Conservation (phyloP, 2,329 filamentous ascomycete genomes). For the Colletotrichum somersetense region DNA sequence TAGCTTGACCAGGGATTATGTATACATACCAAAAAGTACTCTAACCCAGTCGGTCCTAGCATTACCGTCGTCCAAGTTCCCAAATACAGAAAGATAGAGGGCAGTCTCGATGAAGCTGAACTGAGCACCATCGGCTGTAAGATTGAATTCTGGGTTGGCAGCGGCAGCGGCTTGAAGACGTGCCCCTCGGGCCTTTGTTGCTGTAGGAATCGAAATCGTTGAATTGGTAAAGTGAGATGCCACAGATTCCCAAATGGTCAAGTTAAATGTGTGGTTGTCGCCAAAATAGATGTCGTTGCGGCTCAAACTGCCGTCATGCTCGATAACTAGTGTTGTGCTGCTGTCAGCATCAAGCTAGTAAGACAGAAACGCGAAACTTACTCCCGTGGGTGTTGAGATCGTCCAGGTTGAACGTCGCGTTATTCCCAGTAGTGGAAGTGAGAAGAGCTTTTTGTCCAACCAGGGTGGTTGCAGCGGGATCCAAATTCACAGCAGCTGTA, state of each 20-base stretch:
- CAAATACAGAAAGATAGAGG: slow-evolving; percentile 45
- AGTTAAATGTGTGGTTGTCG: slow-evolving; percentile 49
- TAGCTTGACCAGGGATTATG: not conserved
- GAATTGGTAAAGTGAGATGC: slow-evolving; percentile 42
- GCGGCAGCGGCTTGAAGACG: slow-evolving; percentile 46
- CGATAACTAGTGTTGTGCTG: slow-evolving; percentile 46
- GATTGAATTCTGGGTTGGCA: slow-evolving; percentile 46
- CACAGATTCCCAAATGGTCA: slow-evolving; percentile 46
- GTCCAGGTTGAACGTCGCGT: slow-evolving; percentile 47
- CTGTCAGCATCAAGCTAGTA: not conserved
- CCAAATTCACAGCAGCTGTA: slow-evolving; percentile 41
- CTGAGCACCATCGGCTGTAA: slow-evolving; percentile 33
- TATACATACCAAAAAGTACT: slow-evolving; percentile 40
- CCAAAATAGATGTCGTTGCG: slow-evolving; percentile 49
- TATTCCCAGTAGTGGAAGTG: slow-evolving; percentile 48
- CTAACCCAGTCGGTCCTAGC: slow-evolving; percentile 43
- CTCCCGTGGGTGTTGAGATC: slow-evolving; percentile 47
- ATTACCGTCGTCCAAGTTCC: slow-evolving; percentile 41
- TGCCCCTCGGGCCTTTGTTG: slow-evolving; percentile 47
- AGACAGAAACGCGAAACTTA: slow-evolving; percentile 19
- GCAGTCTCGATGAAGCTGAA: slow-evolving; percentile 45
- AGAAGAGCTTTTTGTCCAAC: slow-evolving; percentile 21
- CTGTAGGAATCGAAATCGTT: slow-evolving; percentile 47
- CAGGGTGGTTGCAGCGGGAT: slow-evolving; percentile 39
- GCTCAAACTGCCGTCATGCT: slow-evolving; percentile 51